These are phyloP conservation scores for Candida tetrigidarum DNA, from an alignment of 1,139 yeast species.

Conservation along the genomic window DNA sequence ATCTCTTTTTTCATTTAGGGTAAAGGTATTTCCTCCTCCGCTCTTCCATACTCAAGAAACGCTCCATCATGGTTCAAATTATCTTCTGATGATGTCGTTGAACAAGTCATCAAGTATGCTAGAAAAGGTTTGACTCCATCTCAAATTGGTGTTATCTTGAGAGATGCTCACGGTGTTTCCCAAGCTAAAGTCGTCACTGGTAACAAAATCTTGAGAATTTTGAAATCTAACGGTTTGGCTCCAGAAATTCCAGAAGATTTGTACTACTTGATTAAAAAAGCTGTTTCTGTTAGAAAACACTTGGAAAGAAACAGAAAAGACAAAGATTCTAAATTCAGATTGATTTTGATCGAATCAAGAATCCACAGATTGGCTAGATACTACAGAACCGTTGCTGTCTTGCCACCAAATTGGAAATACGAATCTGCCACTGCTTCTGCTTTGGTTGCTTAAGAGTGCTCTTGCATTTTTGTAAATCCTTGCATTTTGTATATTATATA, in stretches of 20 bases:
- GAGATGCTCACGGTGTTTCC: conserved; percentile 99
- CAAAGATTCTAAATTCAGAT: conserved; percentile 99
- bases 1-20: conserved; percentile 56
- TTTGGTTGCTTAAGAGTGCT: conserved; percentile 81
- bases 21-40: conserved; percentile 99
- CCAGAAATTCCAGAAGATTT: conserved; percentile 99
- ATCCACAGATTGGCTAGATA: conserved; percentile 99
- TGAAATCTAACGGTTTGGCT: conserved; percentile 99
- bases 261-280: conserved; percentile 99
- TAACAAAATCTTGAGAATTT: conserved; percentile 99
- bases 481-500: conserved; percentile 7
- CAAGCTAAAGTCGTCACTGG: conserved; percentile 98
- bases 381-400: conserved; percentile 99
- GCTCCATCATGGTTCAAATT: conserved; percentile 99
- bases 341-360: conserved; percentile 99
- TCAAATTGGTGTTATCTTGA: conserved; percentile 98
- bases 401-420: conserved; percentile 99
- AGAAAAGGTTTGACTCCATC: conserved; percentile 99
- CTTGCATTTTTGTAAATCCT: conserved; percentile 1
- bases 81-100: conserved; percentile 93
- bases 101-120: conserved; percentile 99
- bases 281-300: conserved; percentile 99
- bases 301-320: conserved; percentile 99
- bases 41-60: conserved; percentile 99
- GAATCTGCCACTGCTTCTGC: conserved; percentile 99